phyloP scores from a whole-genome alignment of 75 land plant genomes.

The Isoetes taiwanensis region DNA sequence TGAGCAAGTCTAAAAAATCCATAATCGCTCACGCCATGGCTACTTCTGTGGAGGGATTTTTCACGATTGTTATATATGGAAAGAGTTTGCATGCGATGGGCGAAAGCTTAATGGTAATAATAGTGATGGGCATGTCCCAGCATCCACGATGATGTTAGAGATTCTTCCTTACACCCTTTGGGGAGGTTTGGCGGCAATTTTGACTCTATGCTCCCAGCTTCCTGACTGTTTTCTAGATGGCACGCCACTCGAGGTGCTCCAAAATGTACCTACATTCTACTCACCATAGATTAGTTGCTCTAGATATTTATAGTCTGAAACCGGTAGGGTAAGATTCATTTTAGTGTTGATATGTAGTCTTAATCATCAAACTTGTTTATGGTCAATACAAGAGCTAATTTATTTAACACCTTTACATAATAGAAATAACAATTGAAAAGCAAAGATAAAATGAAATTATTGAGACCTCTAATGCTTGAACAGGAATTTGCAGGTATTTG shows the following conservation, averaged over 20 bases:
- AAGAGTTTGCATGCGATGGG: constrained; percentile 66
- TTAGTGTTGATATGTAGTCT: no score
- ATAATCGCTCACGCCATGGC: constrained; percentile 91
- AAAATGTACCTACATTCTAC: constrained; percentile 53
- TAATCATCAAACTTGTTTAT: no score
- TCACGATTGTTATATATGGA: constrained; percentile 83
- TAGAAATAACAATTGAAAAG: no score
- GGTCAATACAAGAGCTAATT: no score
- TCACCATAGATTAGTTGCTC: background rate
- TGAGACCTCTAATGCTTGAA: background rate
- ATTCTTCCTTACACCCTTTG: constrained; percentile 95
- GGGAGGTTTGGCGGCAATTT: constrained; percentile 84
- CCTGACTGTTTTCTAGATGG: constrained; percentile 72
- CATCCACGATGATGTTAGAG: constrained; percentile 51
- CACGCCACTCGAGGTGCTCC: constrained; percentile 66
- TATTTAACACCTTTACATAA: no score
- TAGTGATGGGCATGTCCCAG: constrained; percentile 15
- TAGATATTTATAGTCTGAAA: background rate
- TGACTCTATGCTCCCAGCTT: constrained; percentile 71
- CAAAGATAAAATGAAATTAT: no score
- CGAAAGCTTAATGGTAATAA: constrained; percentile 9
- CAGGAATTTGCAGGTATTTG: constrained; percentile 65
- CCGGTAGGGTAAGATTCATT: no score
- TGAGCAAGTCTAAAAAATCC: constrained; percentile 93
- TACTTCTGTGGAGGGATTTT: constrained; percentile 79